Conservation (phyloP, 2,329 filamentous ascomycete genomes). For the Geosmithia putterillii region DNA sequence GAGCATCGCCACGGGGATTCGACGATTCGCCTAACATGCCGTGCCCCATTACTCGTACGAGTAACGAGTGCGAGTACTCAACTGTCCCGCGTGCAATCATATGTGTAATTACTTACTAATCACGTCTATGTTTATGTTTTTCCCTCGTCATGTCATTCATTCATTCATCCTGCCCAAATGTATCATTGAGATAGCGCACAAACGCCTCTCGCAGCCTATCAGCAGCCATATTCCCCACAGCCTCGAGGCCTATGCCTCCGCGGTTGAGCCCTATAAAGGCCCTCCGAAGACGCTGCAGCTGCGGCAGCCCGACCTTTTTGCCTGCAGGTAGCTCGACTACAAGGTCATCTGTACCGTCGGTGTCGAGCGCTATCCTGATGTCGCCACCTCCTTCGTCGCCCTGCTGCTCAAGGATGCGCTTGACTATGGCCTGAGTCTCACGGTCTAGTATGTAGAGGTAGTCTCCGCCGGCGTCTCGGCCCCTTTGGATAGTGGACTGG, state of each 20-base stretch:
- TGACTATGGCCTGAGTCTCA: slow-evolving; percentile 65
- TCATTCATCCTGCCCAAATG: slow-evolving; percentile 45
- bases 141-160: neutral
- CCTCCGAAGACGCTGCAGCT: slow-evolving; percentile 64
- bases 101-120: neutral
- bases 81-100: no score
- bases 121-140: neutral
- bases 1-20: no score
- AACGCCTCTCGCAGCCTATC: slow-evolving; percentile 49
- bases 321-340: slow-evolving; percentile 50
- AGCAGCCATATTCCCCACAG: slow-evolving; percentile 38
- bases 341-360: slow-evolving; percentile 30
- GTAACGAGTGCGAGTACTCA: neutral
- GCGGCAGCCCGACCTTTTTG: slow-evolving; percentile 55
- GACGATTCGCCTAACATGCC: neutral
- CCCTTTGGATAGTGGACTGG: slow-evolving; percentile 55
- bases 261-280: slow-evolving; percentile 70
- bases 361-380: slow-evolving; percentile 23
- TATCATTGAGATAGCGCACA: slow-evolving; percentile 54
- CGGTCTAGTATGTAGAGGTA: slow-evolving; percentile 73
- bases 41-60: neutral
- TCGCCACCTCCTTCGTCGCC: slow-evolving; percentile 50
- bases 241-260: slow-evolving; percentile 49
- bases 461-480: slow-evolving; percentile 52
- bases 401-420: slow-evolving; percentile 50